phyloP scores from a whole-genome alignment of 169 alveolate species.

The Babesia gibsoni region DNA sequence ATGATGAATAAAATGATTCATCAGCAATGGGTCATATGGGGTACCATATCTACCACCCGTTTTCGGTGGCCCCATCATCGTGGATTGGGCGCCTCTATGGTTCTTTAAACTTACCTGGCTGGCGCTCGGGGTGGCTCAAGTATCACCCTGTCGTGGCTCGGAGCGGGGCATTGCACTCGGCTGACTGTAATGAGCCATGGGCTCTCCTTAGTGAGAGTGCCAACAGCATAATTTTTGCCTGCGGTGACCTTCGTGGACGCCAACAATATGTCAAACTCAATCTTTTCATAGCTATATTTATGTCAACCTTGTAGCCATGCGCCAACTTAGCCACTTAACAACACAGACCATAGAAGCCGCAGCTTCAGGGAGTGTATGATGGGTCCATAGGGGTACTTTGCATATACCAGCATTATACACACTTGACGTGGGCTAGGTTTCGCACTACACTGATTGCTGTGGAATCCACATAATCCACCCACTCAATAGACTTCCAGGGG shows the following conservation, averaged over 20 bases:
- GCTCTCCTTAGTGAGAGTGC: slow-evolving; percentile 90
- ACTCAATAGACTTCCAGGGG: too few relatives aligned
- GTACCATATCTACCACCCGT: neutral
- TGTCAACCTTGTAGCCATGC: too few relatives aligned
- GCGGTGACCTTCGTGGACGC: slow-evolving; percentile 83
- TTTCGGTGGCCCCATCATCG: neutral
- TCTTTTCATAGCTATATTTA: neutral
- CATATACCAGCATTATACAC: too few relatives aligned
- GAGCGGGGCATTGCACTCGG: slow-evolving; percentile 96
- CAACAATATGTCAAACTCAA: slow-evolving; percentile 44
- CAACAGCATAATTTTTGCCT: slow-evolving; percentile 93
- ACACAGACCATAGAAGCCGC: too few relatives aligned
- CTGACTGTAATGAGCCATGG: slow-evolving; percentile 94
- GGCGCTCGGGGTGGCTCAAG: slow-evolving; percentile 97
- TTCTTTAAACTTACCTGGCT: slow-evolving; percentile 91
- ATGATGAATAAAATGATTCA: too few relatives aligned
- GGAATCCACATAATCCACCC: too few relatives aligned
- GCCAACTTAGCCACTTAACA: too few relatives aligned
- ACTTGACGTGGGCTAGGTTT: too few relatives aligned
- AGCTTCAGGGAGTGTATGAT: too few relatives aligned
- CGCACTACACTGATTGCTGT: too few relatives aligned
- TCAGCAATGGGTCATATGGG: neutral
- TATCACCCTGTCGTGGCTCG: slow-evolving; percentile 94
- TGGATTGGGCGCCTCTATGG: neutral
- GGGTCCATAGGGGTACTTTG: too few relatives aligned